Evolutionary conservation across 169 alveolate species (phyloP).

Genomic region (Blepharisma undulans): DNA sequence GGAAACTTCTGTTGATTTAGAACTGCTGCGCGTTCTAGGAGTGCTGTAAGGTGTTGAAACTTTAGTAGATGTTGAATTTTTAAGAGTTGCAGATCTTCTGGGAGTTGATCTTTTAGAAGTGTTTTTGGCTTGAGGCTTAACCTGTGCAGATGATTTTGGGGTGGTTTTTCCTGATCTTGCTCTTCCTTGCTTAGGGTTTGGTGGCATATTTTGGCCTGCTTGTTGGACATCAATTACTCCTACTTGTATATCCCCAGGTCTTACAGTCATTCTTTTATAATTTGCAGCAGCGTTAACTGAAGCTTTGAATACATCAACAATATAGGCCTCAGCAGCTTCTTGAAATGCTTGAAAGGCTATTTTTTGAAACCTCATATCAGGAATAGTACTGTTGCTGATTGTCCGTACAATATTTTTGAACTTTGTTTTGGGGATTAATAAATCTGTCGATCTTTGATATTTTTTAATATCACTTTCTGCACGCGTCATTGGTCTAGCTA

Average conservation of each 20-base stretch:
- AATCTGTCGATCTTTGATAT: constrained; percentile 43
- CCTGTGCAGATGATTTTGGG: background rate
- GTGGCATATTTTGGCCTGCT: background rate
- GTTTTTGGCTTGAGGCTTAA: background rate
- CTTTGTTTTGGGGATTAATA: constrained; percentile 42
- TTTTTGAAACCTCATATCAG: constrained; percentile 22
- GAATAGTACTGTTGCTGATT: background rate
- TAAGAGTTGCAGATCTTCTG: background rate
- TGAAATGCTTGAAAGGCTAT: constrained; percentile 27
- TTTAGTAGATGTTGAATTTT: background rate
- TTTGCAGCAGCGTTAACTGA: background rate
- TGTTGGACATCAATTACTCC: background rate
- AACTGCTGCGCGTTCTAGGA: background rate
- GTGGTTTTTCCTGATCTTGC: background rate
- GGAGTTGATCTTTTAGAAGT: background rate
- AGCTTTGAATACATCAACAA: constrained; percentile 17
- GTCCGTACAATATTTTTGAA: constrained; percentile 49
- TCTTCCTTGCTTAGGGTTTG: background rate
- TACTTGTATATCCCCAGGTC: background rate
- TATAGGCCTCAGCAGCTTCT: constrained; percentile 47
- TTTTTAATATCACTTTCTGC: constrained; percentile 49
- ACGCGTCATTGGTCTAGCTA: constrained; percentile 50
- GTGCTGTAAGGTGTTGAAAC: background rate
- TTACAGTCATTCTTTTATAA: constrained; percentile 22
- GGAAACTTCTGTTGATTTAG: background rate